A percentile compares a stretch with the other conserved stretches of the same genome.
These are phyloP conservation scores for Botrytis sinoallii DNA, from an alignment of 2,329 filamentous ascomycete genomes.

Conservation along the genomic window DNA sequence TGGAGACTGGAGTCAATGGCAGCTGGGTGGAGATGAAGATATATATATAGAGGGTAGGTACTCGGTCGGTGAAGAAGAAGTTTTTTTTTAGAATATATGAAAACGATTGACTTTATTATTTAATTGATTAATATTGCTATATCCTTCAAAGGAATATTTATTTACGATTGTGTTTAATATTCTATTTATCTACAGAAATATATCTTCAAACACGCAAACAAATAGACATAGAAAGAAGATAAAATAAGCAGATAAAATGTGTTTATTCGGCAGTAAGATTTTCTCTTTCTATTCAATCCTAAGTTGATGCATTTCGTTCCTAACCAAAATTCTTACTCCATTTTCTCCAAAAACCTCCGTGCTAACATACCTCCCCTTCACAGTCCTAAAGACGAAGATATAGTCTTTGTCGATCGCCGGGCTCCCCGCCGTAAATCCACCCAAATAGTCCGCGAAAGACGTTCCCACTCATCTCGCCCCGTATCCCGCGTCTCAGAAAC, in stretches of 20 bases:
- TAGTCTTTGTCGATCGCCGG: constrained; percentile 17
- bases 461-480: neutral
- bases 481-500: constrained; percentile 19
- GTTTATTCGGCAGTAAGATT: constrained; percentile 3
- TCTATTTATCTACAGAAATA: neutral
- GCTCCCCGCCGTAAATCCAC: constrained; percentile 4
- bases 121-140: neutral
- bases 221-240: neutral
- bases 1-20: constrained; percentile 4
- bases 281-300: neutral
- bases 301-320: neutral
- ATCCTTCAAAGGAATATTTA: neutral
- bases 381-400: constrained; percentile 17
- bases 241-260: neutral
- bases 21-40: constrained; percentile 9
- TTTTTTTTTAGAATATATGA: neutral
- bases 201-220: neutral
- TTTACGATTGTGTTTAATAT: neutral
- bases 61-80: constrained; percentile 10
- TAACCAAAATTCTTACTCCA: neutral
- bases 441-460: neutral
- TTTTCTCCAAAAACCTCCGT: too few relatives aligned
- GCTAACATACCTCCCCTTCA: neutral
- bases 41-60: constrained; percentile 16
- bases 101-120: neutral